A percentile compares a stretch with the other conserved stretches of the same genome.
Evolutionary conservation across 2,329 filamentous ascomycete genomes (phyloP).

Genomic region (Chaetomium sp.): DNA sequence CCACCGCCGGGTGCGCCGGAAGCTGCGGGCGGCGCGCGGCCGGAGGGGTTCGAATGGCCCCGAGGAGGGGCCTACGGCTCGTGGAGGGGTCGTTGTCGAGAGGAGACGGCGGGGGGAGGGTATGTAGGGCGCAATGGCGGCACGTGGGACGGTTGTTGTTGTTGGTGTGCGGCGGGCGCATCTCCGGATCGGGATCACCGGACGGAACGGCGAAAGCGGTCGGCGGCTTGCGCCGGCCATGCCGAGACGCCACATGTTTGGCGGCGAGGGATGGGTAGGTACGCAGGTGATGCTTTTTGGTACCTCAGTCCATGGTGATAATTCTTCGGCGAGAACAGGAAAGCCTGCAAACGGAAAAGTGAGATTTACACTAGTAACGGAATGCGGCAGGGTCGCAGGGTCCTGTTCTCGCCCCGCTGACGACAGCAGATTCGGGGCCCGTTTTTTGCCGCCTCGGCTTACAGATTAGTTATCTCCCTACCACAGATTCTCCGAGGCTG

Average conservation of each 20-base stretch:
- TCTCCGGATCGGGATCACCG: conserved; percentile 6
- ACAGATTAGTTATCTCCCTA: no score
- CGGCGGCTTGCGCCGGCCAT: conserved; percentile 14
- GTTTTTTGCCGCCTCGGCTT: conserved; percentile 17
- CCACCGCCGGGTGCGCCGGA: conserved; percentile 72
- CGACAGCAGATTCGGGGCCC: conserved; percentile 7
- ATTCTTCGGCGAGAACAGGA: not conserved
- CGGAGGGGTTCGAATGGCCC: conserved; percentile 64
- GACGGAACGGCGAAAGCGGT: not conserved
- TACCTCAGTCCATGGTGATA: conserved; percentile 17
- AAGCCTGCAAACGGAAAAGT: not conserved
- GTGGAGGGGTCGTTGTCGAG: conserved; percentile 9
- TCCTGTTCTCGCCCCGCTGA: conserved; percentile 9
- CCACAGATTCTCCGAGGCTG: conserved; percentile 9
- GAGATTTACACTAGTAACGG: not conserved
- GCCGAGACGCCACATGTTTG: conserved; percentile 22
- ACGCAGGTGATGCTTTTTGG: not conserved
- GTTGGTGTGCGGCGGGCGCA: not conserved
- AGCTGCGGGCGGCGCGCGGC: conserved; percentile 71
- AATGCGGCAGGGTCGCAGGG: not conserved
- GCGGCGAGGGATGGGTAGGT: not conserved
- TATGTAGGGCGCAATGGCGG: not conserved
- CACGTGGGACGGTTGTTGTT: not conserved
- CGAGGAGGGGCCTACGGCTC: conserved; percentile 21
- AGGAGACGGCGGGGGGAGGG: conserved; percentile 1